phyloP scores from a whole-genome alignment of 2,329 filamentous ascomycete species.

The Cladosporium sp. region DNA sequence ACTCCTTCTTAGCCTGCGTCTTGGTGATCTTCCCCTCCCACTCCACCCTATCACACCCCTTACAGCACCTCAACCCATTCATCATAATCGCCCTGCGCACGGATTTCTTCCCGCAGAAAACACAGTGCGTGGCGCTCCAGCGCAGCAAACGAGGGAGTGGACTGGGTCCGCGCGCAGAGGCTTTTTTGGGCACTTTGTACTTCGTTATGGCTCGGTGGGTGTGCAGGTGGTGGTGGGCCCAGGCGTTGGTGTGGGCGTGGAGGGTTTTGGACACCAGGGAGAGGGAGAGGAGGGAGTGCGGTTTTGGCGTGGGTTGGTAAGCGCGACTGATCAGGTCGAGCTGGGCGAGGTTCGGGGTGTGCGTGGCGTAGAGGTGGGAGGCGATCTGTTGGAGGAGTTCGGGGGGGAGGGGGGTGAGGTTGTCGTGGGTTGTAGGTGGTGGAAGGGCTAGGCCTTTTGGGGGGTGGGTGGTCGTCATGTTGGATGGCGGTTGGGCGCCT shows the following conservation, averaged over 20 bases:
- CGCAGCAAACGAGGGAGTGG: conserved; percentile 16
- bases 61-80: conserved; percentile 28
- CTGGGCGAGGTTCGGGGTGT: conserved; percentile 20
- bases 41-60: conserved; percentile 24
- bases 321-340: no score
- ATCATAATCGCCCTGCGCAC: conserved; percentile 25
- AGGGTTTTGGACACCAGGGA: conserved; percentile 22
- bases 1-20: conserved; percentile 24
- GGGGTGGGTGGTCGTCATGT: neutral
- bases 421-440: conserved; percentile 17
- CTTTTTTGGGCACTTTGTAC: conserved; percentile 16
- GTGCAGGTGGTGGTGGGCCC: conserved; percentile 25
- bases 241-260: conserved; percentile 23
- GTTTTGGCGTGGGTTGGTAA: neutral
- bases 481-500: no score
- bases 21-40: conserved; percentile 31
- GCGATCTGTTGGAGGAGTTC: conserved; percentile 29
- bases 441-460: neutral
- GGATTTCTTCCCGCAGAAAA: conserved; percentile 30
- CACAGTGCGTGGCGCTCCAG: conserved; percentile 24
- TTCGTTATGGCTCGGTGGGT: conserved; percentile 24
- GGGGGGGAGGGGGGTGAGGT: conserved; percentile 23
- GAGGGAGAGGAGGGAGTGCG: conserved; percentile 22
- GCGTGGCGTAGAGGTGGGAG: conserved; percentile 24
- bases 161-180: no score